Evolutionary conservation across 2,329 filamentous ascomycete species (phyloP).

Genomic region (Cordyceps cateniannulata): DNA sequence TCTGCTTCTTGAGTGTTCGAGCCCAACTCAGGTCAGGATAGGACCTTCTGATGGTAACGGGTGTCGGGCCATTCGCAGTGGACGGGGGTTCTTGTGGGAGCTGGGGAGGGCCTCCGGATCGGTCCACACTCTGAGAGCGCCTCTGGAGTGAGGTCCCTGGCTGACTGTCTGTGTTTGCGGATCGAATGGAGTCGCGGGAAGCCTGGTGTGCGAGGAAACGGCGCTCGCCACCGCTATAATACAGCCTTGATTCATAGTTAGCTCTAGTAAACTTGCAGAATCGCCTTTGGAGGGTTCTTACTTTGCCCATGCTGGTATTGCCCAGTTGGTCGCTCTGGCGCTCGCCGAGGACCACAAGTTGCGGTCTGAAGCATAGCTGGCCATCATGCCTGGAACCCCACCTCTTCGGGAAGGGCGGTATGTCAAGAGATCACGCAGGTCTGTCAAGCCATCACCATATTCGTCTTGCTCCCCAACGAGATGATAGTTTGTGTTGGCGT

Average conservation of each 20-base stretch:
- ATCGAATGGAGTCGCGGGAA: conserved; percentile 40
- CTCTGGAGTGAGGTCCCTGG: conserved; percentile 38
- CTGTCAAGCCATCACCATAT: conserved; percentile 56
- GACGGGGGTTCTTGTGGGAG: conserved; percentile 34
- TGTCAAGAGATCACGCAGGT: conserved; percentile 44
- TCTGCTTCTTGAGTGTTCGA: conserved; percentile 37
- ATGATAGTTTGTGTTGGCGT: conserved; percentile 30
- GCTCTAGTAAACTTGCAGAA: not conserved
- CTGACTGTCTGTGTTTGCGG: conserved; percentile 42
- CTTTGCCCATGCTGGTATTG: conserved; percentile 50
- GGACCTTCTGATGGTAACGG: not conserved
- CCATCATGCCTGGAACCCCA: conserved; percentile 46
- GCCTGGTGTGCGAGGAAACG: conserved; percentile 40
- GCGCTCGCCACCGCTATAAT: conserved; percentile 63
- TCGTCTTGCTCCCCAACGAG: conserved; percentile 55
- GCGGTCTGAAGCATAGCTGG: conserved; percentile 42
- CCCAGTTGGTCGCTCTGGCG: conserved; percentile 39
- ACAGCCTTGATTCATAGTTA: conserved; percentile 38
- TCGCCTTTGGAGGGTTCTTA: conserved; percentile 21
- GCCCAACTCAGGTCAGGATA: conserved; percentile 14
- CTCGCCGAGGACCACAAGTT: conserved; percentile 47
- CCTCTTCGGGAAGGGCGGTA: conserved; percentile 45
- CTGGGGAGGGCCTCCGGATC: conserved; percentile 39
- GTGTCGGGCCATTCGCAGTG: conserved; percentile 1
- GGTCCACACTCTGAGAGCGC: conserved; percentile 44